Percentiles rank a stretch among this genome's conserved stretches.
Evolutionary conservation across 345 rosid species (phyloP).

Genomic region (Murraya paniculata): DNA sequence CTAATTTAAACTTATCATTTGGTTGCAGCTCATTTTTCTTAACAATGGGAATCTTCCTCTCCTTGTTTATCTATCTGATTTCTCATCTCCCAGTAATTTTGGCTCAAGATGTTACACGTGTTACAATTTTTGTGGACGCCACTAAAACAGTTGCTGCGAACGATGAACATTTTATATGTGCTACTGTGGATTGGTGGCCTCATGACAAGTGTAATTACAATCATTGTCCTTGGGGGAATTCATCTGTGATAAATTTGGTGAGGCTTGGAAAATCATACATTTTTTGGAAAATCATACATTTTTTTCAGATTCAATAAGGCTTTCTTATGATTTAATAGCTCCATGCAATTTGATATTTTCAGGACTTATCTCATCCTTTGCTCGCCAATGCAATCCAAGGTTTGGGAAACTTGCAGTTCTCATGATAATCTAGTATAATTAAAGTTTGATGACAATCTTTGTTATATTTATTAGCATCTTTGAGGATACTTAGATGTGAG

Average conservation of each 20-base stretch:
- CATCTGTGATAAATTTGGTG: constrained; percentile 82
- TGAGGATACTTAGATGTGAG: neutral
- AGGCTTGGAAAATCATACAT: constrained; percentile 4
- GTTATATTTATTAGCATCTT: neutral
- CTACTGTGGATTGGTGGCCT: constrained; percentile 99
- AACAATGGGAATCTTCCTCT: constrained; percentile 42
- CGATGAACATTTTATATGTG: constrained; percentile 82
- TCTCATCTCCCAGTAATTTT: constrained; percentile 41
- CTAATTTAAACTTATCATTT: neutral
- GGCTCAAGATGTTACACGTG: constrained; percentile 43
- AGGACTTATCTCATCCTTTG: constrained; percentile 81
- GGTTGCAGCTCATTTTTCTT: constrained; percentile 29
- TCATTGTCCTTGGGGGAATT: constrained; percentile 87
- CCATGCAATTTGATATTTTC: constrained; percentile 23
- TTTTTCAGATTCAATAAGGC: neutral
- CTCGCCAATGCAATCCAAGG: constrained; percentile 84
- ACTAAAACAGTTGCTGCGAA: constrained; percentile 45
- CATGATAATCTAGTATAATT: neutral
- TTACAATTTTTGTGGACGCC: constrained; percentile 55
- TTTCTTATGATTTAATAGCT: constrained; percentile 3
- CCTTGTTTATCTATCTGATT: constrained; percentile 38
- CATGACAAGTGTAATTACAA: constrained; percentile 92
- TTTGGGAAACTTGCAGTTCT: neutral
- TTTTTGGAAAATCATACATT: too few species aligned
- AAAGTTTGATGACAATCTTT: constrained; percentile 5